Percentiles rank a stretch among this genome's conserved stretches.
Conservation (phyloP, 2,329 filamentous ascomycete genomes). For the Dothistroma pini region DNA sequence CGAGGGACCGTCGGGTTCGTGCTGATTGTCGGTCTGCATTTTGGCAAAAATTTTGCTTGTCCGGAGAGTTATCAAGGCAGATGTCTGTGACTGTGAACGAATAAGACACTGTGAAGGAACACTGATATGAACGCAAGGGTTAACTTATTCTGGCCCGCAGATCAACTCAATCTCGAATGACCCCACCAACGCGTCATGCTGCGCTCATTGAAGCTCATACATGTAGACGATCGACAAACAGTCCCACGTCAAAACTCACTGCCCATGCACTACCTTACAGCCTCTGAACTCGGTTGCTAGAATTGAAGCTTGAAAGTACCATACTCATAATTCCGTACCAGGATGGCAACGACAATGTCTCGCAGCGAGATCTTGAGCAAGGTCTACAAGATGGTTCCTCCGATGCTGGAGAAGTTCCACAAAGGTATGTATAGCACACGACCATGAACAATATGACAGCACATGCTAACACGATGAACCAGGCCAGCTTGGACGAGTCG, state of each 20-base stretch:
- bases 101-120: not conserved
- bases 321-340: slow-evolving; percentile 8
- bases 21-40: slow-evolving; percentile 36
- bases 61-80: not conserved
- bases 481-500: slow-evolving; percentile 90
- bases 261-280: not conserved
- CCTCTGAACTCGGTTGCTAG: not conserved
- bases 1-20: slow-evolving; percentile 41
- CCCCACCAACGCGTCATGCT: not conserved
- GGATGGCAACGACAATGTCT: slow-evolving; percentile 50
- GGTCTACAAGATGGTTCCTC: slow-evolving; percentile 86
- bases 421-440: slow-evolving; percentile 61
- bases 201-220: not conserved
- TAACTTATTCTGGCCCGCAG: not conserved
- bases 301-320: not conserved
- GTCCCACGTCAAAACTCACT: not conserved
- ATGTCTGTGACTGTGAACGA: not conserved
- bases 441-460: not conserved
- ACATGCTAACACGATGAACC: slow-evolving; percentile 8
- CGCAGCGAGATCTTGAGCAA: slow-evolving; percentile 74
- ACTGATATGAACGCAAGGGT: not conserved
- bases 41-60: slow-evolving; percentile 6
- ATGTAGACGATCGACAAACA: not conserved
- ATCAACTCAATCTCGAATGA: not conserved
- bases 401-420: slow-evolving; percentile 92